These are phyloP conservation scores for Phytophthora tentaculata DNA, from an alignment of 352 stramenopile species.

Conservation along the genomic window DNA sequence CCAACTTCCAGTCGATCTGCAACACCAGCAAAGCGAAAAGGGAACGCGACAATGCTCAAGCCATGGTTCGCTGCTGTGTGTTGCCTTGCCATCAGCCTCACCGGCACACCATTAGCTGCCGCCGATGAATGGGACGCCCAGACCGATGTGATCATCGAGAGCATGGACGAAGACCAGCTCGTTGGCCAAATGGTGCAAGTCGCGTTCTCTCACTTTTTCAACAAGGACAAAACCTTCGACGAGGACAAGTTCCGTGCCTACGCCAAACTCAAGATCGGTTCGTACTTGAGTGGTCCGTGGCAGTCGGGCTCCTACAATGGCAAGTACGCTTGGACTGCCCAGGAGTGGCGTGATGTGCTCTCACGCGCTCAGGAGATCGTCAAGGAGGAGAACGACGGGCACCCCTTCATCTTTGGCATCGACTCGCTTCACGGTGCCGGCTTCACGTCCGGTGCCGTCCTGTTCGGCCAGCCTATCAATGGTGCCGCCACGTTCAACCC, in stretches of 20 bases:
- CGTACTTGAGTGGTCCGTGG: slow-evolving; percentile 82
- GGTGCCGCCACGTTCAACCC: slow-evolving; percentile 88
- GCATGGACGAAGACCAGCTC: slow-evolving; percentile 41
- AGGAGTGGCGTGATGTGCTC: slow-evolving; percentile 74
- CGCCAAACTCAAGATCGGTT: slow-evolving; percentile 83
- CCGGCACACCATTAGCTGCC: slow-evolving; percentile 10
- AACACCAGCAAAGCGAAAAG: slow-evolving; percentile 13
- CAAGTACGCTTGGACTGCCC: slow-evolving; percentile 55
- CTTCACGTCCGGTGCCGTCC: slow-evolving; percentile 77
- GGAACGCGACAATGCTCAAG: slow-evolving; percentile 37
- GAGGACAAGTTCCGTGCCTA: slow-evolving; percentile 64
- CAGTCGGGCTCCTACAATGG: slow-evolving; percentile 29
- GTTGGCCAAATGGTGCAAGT: slow-evolving; percentile 92
- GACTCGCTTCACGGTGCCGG: slow-evolving; percentile 90
- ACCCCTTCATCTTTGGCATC: slow-evolving; percentile 87
- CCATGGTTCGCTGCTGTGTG: slow-evolving; percentile 36
- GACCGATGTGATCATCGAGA: slow-evolving; percentile 41
- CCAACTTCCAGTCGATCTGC: slow-evolving; percentile 28
- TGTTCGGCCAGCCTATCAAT: slow-evolving; percentile 91
- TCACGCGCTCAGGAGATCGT: slow-evolving; percentile 77
- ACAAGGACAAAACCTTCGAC: slow-evolving; percentile 63
- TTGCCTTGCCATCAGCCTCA: slow-evolving; percentile 28
- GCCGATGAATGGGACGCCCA: slow-evolving; percentile 42
- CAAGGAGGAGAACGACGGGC: slow-evolving; percentile 60
- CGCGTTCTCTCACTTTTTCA: slow-evolving; percentile 75